Conservation (phyloP, 1,139 yeast species). For the Saccharomycopsis crataegensis region DNA sequence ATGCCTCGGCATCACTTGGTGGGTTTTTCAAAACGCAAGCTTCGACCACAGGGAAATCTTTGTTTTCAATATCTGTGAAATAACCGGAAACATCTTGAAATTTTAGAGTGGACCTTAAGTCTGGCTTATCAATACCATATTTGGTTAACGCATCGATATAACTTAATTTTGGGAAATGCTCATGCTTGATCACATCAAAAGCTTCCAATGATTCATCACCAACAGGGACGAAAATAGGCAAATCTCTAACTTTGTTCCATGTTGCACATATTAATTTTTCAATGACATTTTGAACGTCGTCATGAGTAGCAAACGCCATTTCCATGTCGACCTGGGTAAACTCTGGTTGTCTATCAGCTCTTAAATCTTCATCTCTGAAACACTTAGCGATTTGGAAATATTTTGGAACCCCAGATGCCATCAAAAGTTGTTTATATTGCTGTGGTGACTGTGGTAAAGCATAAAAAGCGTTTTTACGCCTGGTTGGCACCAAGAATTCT, state of each 20-base stretch:
- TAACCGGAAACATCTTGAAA: conserved; percentile 42
- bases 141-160: conserved; percentile 62
- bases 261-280: conserved; percentile 47
- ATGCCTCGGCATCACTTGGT: conserved; percentile 27
- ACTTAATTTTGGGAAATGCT: conserved; percentile 39
- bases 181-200: conserved; percentile 3
- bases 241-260: conserved; percentile 45
- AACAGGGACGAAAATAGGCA: conserved; percentile 32
- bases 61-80: conserved; percentile 32
- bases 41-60: conserved; percentile 60
- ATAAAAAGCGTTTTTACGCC: conserved; percentile 57
- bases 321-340: conserved; percentile 94
- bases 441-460: conserved; percentile 98
- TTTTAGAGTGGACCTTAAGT: conserved; percentile 55
- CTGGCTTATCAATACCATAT: conserved; percentile 95
- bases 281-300: conserved; percentile 61
- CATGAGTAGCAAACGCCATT: conserved; percentile 71
- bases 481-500: conserved; percentile 89
- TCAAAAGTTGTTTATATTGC: conserved; percentile 86
- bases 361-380: conserved; percentile 89
- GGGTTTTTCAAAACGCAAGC: conserved; percentile 55
- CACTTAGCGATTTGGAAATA: conserved; percentile 92
- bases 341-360: conserved; percentile 96
- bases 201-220: conserved; percentile 9
- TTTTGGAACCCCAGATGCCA: conserved; percentile 85